Base-by-base conservation (phyloP, 2,329 filamentous ascomycete species). In the Sporothrix sp. region DNA sequence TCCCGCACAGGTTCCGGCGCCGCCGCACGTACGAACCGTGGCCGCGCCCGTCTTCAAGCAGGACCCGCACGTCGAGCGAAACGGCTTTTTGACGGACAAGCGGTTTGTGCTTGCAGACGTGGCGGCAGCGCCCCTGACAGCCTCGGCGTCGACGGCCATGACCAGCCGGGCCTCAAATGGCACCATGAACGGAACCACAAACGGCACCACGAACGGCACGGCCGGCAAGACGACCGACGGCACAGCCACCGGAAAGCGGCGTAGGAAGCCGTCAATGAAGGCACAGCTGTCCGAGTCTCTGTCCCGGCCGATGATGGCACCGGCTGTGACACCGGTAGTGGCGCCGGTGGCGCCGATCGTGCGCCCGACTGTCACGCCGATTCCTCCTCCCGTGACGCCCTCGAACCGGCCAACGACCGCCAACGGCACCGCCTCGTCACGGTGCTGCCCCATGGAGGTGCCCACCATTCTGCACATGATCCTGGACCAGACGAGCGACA, bases 381-480 rank as follows among this genome's bases (percentile, higher is more conserved):
- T 23, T 14, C n/a, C 20, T 13, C 18, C 30, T 16, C 30, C 43
- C 32, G 18, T 23, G 16, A 40, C 18, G 18, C 35, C 35, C 18
- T 9, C 7, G 23, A 9, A 7, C 32, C 45, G 13, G 21, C 36
- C 6, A 36, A 25, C 14, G 14, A 11, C 27, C 23, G 3, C n/a
- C 30, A 20, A n/a, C 23, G 13, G 30, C 16, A 20, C 33, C 32
- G 21, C 32, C 0, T 8, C 27, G 3, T 9, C 43, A 5, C 52
- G 54, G 2, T 55, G 54, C 50, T 58, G 56, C 30, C 52, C 54
- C 0, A 47, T 46, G 9, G 54, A 58, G 6, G 56, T 58, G 30
- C 56, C 56, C 3, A 42, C 33, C 2, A 51, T 54, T 2, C 40
- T 58, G 7, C 52, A 52, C n/a, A 54, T 55, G 50, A 51, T 54